Base-by-base conservation (phyloP, 179 eudicot genomes). In the Silene noctiflora region DNA sequence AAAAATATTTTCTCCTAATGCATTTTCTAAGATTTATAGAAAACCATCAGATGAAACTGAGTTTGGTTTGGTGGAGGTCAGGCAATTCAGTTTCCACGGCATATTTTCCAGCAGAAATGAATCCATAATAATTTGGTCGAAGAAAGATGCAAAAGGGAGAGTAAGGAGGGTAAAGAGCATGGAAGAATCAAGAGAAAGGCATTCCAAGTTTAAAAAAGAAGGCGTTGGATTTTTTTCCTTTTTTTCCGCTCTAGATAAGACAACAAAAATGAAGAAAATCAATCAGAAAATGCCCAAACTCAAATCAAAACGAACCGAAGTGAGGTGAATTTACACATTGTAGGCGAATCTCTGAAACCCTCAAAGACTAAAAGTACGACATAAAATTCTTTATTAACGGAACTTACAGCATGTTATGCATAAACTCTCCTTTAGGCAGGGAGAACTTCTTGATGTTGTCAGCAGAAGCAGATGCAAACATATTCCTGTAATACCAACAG, bases 341-440 rank as follows among this genome's bases (percentile, higher is more conserved):
- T 20, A 68, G 56, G 22, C 29, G 56, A 3, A 68, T 20, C 53
- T 42, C 14, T 48, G 31, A 67, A 55, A 56, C 13, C n/a, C n/a
- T 39, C 46, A 63, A 63, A 48, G 17, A 25, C 12, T 17, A 51
- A 3, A 27, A 48, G 62, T 61, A 9, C 33, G 20, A 2, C 1
- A 21, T 11, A 14, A 13, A 25, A 3, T 55, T 53, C 42, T 1
- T 9, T 8, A 46, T 64, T 24, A 7, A 19, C n/a, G 21, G 74
- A 14, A 88, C 97, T 95, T 82, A 95, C 97, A 95, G 93, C 99
- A 95, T 95, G 81, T 95, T 95, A 85, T 95, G 99, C 97, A 95
- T 71, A 78, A 95, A 95, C 86, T 95, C 99, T 86, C 99, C 99
- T 82, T 76, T 89, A 2, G 99, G 99, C 80, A 95, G 87, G 76